Conservation (phyloP, 2,329 filamentous ascomycete species). For the Chalara sp. region DNA sequence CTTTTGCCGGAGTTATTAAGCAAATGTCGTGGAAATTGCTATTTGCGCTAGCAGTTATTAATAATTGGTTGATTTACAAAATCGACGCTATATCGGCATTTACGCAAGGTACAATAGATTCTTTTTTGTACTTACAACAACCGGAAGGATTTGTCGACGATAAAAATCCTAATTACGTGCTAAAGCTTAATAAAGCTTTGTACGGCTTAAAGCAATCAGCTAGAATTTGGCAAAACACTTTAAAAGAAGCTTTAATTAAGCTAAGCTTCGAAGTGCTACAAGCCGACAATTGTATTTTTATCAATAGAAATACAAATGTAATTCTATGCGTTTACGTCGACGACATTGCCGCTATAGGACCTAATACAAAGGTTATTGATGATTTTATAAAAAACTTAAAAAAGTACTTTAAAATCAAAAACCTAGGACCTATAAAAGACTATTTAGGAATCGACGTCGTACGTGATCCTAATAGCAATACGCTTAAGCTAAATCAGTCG, state of each 20-base stretch:
- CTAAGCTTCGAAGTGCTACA: not conserved
- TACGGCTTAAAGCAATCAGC: not conserved
- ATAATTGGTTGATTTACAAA: not conserved
- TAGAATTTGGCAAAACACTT: constrained; percentile 1
- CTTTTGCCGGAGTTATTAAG: not conserved
- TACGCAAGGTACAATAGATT: not conserved
- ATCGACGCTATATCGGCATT: not conserved
- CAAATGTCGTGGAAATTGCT: not conserved
- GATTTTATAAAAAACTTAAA: not conserved
- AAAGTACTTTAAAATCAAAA: constrained; percentile 3
- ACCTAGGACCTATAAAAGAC: constrained; percentile 1
- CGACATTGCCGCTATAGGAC: not conserved
- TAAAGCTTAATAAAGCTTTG: constrained; percentile 4
- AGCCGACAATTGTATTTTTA: not conserved
- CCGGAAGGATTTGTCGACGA: not conserved
- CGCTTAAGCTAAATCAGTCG: not conserved
- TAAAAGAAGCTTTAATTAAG: not conserved
- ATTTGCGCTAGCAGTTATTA: not conserved
- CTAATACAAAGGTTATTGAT: not conserved
- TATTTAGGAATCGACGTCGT: not conserved
- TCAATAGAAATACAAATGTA: not conserved
- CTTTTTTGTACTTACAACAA: not conserved
- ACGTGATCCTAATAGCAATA: not conserved
- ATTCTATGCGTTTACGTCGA: not conserved
- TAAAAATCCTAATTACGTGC: not conserved